Evolutionary conservation across 495 filamentous ascomycete genomes (phyloP), one percentile per base, ranked within the genome.

Genomic region (Xylaria scruposa): DNA sequence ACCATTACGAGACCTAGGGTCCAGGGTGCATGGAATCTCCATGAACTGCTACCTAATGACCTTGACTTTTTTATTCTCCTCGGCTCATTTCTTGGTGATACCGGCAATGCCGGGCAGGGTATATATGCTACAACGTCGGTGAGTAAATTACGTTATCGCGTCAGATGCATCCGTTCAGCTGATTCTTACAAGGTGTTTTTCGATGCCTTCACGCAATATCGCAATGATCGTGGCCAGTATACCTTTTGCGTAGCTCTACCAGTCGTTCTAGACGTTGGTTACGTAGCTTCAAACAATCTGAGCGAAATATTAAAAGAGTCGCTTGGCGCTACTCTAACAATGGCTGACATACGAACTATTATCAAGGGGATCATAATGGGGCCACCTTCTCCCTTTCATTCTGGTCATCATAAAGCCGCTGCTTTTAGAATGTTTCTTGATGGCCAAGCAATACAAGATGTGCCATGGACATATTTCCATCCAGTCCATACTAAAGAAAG

Each of bases 21-120:
- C 5, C 46, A 77, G 6, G 84, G 82, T 4, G 70, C 79, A 24
- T 76, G 80, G 79, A 81, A 88, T 70, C 70, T 89, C 4, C 86
- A 89, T 68, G 59, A 85, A 17, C 26, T 61, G 1, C 79, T 88
- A 44, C 61, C 17, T 33, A 49, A 67, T 21, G 66, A 68, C 47
- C 60, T 73, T 58, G 71, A 73, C 71, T 73, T 73, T 53, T 73
- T 65, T 53, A 54, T 73, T 58, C 62, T 69, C 19, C 61, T 64
- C 7, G 38, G 38, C 38, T 64, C 61, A 8, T 64, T 64, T 47
- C 38, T 64, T 6, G n/a, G 21, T 31, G 61, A 47, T 4, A 47
- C 44, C 31, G 42, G 62, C 3, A 66, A 63, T 66, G 47, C 31
- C 9, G 59, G 60, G 26, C 60, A 51, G 12, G 17, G 42, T 19